Evolutionary conservation across 176 grass and related monocot genomes (phyloP).

Genomic region (Aegilops tauschii): DNA sequence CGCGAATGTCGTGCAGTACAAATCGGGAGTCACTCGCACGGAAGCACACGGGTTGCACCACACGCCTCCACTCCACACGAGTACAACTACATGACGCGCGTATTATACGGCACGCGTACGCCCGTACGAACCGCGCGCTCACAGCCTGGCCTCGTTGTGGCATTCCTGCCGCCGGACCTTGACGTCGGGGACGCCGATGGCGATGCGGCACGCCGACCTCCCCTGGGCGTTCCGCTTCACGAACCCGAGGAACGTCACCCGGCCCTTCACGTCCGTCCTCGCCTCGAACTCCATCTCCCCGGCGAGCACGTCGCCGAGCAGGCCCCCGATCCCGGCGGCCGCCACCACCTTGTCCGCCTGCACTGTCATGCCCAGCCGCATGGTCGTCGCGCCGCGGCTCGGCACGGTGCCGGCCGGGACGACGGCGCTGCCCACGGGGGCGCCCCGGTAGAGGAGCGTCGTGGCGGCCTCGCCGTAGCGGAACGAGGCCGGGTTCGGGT

Average conservation of each 20-base stretch:
- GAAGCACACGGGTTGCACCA: not conserved
- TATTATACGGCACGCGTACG: not conserved
- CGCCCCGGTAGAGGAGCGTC: constrained; percentile 54
- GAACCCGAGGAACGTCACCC: constrained; percentile 55
- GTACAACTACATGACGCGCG: not conserved
- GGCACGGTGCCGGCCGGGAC: constrained; percentile 49
- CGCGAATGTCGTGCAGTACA: not conserved
- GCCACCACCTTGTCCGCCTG: constrained; percentile 46
- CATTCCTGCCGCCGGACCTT: constrained; percentile 65
- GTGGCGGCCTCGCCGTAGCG: constrained; percentile 30
- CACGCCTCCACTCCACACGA: not conserved
- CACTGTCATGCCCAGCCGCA: constrained; percentile 53
- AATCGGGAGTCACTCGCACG: not conserved
- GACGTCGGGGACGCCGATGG: constrained; percentile 51
- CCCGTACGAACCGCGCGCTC: not conserved
- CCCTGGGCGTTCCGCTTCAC: constrained; percentile 47
- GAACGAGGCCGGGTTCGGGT: constrained; percentile 79
- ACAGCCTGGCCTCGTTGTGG: constrained; percentile 45
- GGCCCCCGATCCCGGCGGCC: constrained; percentile 1
- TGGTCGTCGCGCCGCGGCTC: constrained; percentile 21
- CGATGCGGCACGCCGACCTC: constrained; percentile 51
- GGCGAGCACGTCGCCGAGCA: constrained; percentile 51
- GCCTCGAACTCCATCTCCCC: constrained; percentile 66
- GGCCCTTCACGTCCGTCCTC: constrained; percentile 44
- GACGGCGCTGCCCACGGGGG: constrained; percentile 41